A percentile compares a stretch with the other conserved stretches of the same genome.
Evolutionary conservation across 768 basidiomycete species (phyloP).

Genomic region (Lyophyllum decastes): DNA sequence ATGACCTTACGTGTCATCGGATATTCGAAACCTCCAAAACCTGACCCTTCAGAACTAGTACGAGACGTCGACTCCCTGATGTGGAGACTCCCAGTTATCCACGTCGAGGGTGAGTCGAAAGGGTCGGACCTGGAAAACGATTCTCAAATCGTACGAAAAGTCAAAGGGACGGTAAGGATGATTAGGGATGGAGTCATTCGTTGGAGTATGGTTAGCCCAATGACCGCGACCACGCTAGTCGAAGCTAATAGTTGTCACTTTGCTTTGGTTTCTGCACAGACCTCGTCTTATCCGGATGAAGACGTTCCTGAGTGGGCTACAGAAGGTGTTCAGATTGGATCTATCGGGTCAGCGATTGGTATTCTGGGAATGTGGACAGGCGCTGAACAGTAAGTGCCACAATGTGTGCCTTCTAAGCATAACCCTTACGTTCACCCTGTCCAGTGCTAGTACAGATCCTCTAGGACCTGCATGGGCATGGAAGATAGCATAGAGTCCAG

Average conservation of each 20-base stretch:
- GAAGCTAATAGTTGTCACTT: not conserved
- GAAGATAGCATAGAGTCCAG: constrained; percentile 10
- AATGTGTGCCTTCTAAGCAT: not conserved
- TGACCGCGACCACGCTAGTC: not conserved
- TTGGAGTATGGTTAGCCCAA: constrained; percentile 49
- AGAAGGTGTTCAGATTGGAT: constrained; percentile 60
- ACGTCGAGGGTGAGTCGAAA: constrained; percentile 45
- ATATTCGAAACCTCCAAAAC: constrained; percentile 32
- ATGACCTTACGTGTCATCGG: constrained; percentile 44
- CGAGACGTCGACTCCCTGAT: constrained; percentile 19
- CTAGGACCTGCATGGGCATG: constrained; percentile 21
- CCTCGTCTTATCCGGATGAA: constrained; percentile 30
- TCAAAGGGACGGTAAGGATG: constrained; percentile 48
- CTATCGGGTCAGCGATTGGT: constrained; percentile 52
- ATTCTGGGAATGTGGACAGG: constrained; percentile 59
- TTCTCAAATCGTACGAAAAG: constrained; percentile 29
- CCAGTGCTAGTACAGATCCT: constrained; percentile 18
- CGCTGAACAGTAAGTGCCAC: constrained; percentile 41
- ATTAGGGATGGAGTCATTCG: constrained; percentile 49
- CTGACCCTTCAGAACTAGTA: constrained; percentile 25
- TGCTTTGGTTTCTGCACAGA: constrained; percentile 20
- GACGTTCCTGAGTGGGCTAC: constrained; percentile 47
- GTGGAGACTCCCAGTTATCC: constrained; percentile 50
- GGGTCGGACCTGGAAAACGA: constrained; percentile 38
- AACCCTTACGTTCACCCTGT: not conserved